Evolutionary conservation across 2,329 filamentous ascomycete genomes (phyloP).

Genomic region (Xylariaceae sp.): DNA sequence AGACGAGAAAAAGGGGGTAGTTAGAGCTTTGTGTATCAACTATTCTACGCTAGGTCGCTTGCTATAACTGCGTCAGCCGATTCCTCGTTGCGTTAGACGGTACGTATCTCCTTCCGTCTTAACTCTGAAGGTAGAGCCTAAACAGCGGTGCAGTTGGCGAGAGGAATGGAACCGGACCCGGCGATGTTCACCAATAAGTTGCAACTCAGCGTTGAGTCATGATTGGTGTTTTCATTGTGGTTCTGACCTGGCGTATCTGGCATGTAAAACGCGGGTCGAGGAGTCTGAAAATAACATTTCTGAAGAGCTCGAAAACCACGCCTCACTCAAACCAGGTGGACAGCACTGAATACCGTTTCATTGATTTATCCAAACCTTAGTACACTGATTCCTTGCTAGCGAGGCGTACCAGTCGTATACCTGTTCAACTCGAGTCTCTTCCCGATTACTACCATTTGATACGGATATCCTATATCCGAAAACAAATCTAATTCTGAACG

Average conservation of each 20-base stretch:
- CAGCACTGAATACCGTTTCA: background rate
- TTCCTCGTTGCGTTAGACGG: constrained; percentile 79
- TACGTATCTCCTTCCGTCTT: constrained; percentile 36
- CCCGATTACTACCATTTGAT: background rate
- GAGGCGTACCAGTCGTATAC: background rate
- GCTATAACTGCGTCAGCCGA: constrained; percentile 81
- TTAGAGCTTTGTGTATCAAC: background rate
- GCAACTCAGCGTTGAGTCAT: background rate
- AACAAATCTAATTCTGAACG: background rate
- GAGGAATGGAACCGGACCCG: constrained; percentile 50
- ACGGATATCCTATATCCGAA: background rate
- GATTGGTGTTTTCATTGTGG: background rate
- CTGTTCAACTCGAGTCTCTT: background rate
- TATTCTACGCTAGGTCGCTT: constrained; percentile 47
- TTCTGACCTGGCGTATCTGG: background rate
- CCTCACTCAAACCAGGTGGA: background rate
- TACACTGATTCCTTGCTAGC: background rate
- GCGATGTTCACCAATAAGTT: constrained; percentile 37
- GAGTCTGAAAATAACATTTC: background rate
- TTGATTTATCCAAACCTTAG: background rate
- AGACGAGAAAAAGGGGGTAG: background rate
- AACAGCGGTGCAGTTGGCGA: constrained; percentile 48
- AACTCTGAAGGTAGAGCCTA: background rate
- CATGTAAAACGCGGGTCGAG: background rate
- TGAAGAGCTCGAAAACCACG: background rate